Conservation (phyloP, 2,329 filamentous ascomycete species). For the Blastomyces gilchristii region DNA sequence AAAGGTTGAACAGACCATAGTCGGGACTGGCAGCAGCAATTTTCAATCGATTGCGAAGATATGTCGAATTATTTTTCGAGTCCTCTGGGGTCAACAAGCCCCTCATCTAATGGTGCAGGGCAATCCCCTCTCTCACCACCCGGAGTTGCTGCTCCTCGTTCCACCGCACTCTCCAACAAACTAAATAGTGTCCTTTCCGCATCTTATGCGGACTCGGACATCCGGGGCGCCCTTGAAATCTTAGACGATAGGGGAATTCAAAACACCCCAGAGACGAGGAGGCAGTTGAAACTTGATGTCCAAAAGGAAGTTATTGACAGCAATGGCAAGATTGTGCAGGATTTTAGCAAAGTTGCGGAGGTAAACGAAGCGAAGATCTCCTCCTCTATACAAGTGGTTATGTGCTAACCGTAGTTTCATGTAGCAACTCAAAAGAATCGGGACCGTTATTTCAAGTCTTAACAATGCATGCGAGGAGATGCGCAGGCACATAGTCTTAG, state of each 20-base stretch:
- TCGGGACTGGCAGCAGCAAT: not conserved
- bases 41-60: not conserved
- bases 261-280: slow-evolving; percentile 68
- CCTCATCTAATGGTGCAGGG: slow-evolving; percentile 8
- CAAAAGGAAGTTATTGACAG: slow-evolving; percentile 88
- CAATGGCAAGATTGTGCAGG: slow-evolving; percentile 77
- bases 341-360: slow-evolving; percentile 84
- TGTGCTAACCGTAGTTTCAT: slow-evolving; percentile 11
- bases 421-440: slow-evolving; percentile 79
- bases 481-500: slow-evolving; percentile 63
- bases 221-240: slow-evolving; percentile 70
- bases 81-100: not conserved
- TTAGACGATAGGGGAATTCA: slow-evolving; percentile 60
- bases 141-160: slow-evolving; percentile 13
- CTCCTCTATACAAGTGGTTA: not conserved
- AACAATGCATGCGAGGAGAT: slow-evolving; percentile 74
- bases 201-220: slow-evolving; percentile 86
- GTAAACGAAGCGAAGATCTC: slow-evolving; percentile 38
- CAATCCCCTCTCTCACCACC: slow-evolving; percentile 7
- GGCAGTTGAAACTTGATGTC: slow-evolving; percentile 68
- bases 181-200: slow-evolving; percentile 78
- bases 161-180: slow-evolving; percentile 66
- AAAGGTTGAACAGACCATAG: not conserved
- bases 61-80: slow-evolving; percentile 13
- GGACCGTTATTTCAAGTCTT: slow-evolving; percentile 62